Evolutionary conservation across 805 yeast species (phyloP), one percentile per base, ranked within the genome.

Genomic region (Alloascoidea hylecoeti): DNA sequence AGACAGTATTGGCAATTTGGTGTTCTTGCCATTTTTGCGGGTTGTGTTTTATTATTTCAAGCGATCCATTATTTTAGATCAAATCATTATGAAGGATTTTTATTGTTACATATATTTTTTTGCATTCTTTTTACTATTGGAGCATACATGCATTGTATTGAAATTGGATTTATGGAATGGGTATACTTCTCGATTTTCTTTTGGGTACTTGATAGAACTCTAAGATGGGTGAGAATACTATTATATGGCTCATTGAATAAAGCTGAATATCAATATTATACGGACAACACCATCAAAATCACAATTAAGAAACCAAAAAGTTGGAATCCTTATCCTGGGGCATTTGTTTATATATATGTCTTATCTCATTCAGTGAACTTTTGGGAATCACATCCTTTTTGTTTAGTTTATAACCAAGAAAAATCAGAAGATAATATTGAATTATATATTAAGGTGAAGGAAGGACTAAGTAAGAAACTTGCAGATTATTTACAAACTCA

Each of bases 191-290:
- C 76, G 4, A 65, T 72, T 42, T 77, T 72, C 0, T 61, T 84
- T 5, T 85, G 95, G 95, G 66, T 61, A 1, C 63, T 73, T 45
- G 94, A 85, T 50, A 61, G 89, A 40, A 42, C 72, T 0, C 48
- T 69, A 9, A 66, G 95, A 44, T 41, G 76, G 6, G 57, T 65
- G 1, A 65, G 84, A 39, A 54, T 83, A 2, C 38, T 66, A 12
- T 49, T 58, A 18, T 77, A 78, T 43, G 95, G 95, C 4, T 47
- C 58, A 3, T 14, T 17, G 19, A 34, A 12, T 12, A 41, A 42
- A n/a, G 54, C 57, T 30, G 38, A 44, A 12, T 34, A 14, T 18
- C 30, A n/a, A n/a, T n/a, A 23, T 23, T 23, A 23, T 23, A 5
- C 59, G 16, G 62, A 63, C 35, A 66, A 61, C 39, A 61, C 66